Conservation (phyloP, 768 basidiomycete species). For the Pisolithus albus region DNA sequence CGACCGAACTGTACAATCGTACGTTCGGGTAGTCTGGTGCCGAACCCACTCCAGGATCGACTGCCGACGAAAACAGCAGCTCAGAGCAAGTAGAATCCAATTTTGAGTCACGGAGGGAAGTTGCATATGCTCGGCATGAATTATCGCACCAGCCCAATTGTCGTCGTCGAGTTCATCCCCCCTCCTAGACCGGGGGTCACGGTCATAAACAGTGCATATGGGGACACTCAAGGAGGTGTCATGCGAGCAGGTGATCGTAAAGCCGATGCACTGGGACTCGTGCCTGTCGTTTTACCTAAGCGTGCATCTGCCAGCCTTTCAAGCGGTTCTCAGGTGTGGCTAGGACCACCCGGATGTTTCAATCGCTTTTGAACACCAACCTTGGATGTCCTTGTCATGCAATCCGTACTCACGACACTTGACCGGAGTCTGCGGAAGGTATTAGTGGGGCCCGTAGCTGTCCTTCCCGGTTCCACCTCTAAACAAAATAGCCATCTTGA, state of each 20-base stretch:
- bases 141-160: constrained; percentile 19
- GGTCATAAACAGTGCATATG: neutral
- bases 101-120: neutral
- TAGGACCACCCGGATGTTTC: neutral
- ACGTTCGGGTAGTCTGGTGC: neutral
- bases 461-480: neutral
- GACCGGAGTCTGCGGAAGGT: neutral
- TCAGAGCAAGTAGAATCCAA: neutral
- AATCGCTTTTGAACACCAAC: constrained; percentile 32
- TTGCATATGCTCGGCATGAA: constrained; percentile 21
- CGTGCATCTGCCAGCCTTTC: too few species aligned
- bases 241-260: neutral
- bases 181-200: neutral
- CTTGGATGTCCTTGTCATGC: neutral
- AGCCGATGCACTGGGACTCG: neutral
- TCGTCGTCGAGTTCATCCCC: constrained; percentile 13
- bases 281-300: neutral
- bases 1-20: constrained; percentile 13
- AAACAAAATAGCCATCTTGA: neutral
- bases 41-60: neutral
- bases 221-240: too few species aligned
- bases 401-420: neutral
- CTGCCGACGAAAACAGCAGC: neutral
- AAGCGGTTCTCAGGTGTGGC: too few species aligned
- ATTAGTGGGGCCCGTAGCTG: neutral